Evolutionary conservation across 148 eudicot genomes (phyloP), one percentile per base, ranked within the genome.

Genomic region (Agrostemma githago): DNA sequence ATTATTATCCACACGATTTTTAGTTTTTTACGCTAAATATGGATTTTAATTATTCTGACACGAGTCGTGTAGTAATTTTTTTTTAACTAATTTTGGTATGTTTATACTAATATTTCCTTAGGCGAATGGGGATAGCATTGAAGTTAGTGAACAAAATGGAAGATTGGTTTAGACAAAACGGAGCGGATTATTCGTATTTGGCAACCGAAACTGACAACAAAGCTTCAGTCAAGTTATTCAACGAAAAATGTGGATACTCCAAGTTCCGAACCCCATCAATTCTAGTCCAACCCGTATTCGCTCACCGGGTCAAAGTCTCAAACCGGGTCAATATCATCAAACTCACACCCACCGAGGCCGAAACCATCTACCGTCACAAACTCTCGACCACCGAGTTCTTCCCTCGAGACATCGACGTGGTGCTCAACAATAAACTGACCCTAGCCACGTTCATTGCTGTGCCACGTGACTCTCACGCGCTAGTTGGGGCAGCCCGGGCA

Each of bases 201-300:
- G 99, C 99, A 0, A 95, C 99, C 0, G 99, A 95, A 67, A 86
- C 72, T 67, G 92, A 92, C 69, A 95, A 95, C 84, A 57, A 80
- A 10, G 80, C 99, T 0, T 95, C 99, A 0, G 78, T 92, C 0
- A 79, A 82, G 1, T 92, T 95, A 76, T 95, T 95, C 84, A 90
- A 89, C 3, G 71, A 85, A 14, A 95, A 95, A 81, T 87, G 86
- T 71, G 90, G 89, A 6, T 95, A 95, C 77, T 82, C 96, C 62
- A 92, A 90, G 78, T 95, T 95, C 83, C 90, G 99, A 2, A 92
- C 92, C 2, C 99, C 99, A 0, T 86, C 97, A 0, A 83, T 95
- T 70, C 76, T 95, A 3, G 97, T 95, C 81, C 93, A 88, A 51
- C 99, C 99, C 37, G 96, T 95, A 0, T 92, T 87, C 64, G 99